Percentiles rank a stretch among this genome's conserved stretches.
phyloP scores from a whole-genome alignment of 2,329 filamentous ascomycete species.

The Camptophora hylomeconis region DNA sequence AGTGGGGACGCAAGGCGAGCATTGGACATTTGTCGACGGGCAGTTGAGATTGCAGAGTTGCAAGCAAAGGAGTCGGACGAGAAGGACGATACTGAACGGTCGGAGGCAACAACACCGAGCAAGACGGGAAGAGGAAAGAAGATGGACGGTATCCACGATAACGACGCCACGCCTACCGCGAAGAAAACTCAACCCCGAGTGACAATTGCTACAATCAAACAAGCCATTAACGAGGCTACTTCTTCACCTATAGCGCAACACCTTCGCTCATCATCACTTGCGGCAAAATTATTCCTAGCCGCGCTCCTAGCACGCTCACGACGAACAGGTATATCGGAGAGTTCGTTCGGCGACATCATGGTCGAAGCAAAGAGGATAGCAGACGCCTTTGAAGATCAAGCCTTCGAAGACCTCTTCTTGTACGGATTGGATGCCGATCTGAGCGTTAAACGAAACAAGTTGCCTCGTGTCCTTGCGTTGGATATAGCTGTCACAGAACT shows the following conservation, averaged over 20 bases:
- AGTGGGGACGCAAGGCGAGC: slow-evolving; percentile 86
- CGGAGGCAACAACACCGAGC: slow-evolving; percentile 24
- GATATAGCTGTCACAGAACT: slow-evolving; percentile 67
- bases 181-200: slow-evolving; percentile 43
- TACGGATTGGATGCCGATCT: slow-evolving; percentile 28
- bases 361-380: slow-evolving; percentile 67
- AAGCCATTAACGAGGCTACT: slow-evolving; percentile 89
- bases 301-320: slow-evolving; percentile 67
- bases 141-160: slow-evolving; percentile 9
- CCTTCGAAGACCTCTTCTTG: slow-evolving; percentile 51
- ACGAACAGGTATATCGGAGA: slow-evolving; percentile 74
- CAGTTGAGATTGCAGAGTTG: slow-evolving; percentile 85
- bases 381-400: slow-evolving; percentile 40
- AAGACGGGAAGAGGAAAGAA: slow-evolving; percentile 23
- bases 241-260: slow-evolving; percentile 85
- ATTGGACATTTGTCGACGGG: slow-evolving; percentile 86
- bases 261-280: slow-evolving; percentile 66
- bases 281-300: slow-evolving; percentile 73
- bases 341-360: slow-evolving; percentile 74
- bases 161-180: slow-evolving; percentile 9
- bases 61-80: slow-evolving; percentile 36
- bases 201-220: slow-evolving; percentile 84
- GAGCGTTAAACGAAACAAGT: slow-evolving; percentile 19
- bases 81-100: slow-evolving; percentile 23
- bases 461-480: slow-evolving; percentile 44